These are phyloP conservation scores for Boletus edulis DNA, from an alignment of 768 basidiomycete genomes.

Conservation along the genomic window DNA sequence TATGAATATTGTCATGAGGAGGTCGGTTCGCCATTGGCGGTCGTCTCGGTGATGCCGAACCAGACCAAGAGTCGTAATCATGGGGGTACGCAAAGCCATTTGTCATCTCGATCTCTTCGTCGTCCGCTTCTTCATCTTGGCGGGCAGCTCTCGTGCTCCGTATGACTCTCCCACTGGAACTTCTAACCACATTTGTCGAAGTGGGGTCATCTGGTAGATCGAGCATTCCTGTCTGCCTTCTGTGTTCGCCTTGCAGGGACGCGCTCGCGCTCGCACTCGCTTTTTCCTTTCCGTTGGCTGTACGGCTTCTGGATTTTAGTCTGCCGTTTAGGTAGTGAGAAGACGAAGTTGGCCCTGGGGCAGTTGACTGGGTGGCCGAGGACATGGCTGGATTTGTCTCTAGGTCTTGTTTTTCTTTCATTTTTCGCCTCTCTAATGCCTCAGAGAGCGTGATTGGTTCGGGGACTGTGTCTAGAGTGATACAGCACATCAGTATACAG, in stretches of 20 bases:
- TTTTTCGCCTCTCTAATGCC: slow-evolving; percentile 55
- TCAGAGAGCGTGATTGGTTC: slow-evolving; percentile 54
- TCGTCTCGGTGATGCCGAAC: slow-evolving; percentile 24
- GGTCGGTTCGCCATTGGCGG: slow-evolving; percentile 9
- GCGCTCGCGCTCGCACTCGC: slow-evolving; percentile 34
- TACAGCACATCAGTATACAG: slow-evolving; percentile 2
- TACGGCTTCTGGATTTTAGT: slow-evolving; percentile 38
- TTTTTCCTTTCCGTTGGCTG: slow-evolving; percentile 34
- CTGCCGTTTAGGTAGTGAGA: slow-evolving; percentile 31
- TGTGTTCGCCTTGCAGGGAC: slow-evolving; percentile 25
- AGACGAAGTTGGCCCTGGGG: slow-evolving; percentile 22
- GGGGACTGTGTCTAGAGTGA: slow-evolving; percentile 61
- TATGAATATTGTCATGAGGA: slow-evolving; percentile 20
- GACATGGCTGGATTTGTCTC: slow-evolving; percentile 57
- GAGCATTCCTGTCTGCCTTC: slow-evolving; percentile 15
- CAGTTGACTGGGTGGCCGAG: slow-evolving; percentile 27
- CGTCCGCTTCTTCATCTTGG: slow-evolving; percentile 27
- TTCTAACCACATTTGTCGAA: slow-evolving; percentile 23
- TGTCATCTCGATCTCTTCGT: slow-evolving; percentile 18
- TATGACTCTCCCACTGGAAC: slow-evolving; percentile 29
- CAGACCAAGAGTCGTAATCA: slow-evolving; percentile 26
- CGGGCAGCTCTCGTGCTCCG: slow-evolving; percentile 29
- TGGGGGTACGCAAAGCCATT: slow-evolving; percentile 22
- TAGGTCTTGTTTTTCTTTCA: slow-evolving; percentile 53
- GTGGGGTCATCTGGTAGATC: slow-evolving; percentile 21